Evolutionary conservation across 2,329 filamentous ascomycete species (phyloP).

Genomic region (Claviceps sp.): DNA sequence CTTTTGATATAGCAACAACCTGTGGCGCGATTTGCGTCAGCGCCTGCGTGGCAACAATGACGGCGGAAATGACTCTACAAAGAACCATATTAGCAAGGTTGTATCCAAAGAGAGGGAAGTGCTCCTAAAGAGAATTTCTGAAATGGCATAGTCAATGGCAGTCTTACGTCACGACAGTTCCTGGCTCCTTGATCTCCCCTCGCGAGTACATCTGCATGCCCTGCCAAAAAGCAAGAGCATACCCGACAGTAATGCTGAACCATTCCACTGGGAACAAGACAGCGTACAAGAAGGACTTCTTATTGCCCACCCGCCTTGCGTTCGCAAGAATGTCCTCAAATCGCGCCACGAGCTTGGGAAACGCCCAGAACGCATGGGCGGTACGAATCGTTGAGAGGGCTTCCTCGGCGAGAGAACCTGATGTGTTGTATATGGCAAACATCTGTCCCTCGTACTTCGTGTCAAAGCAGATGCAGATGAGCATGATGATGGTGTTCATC

Average conservation of each 20-base stretch:
- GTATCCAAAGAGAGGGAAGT: background rate
- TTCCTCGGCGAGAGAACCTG: constrained; percentile 34
- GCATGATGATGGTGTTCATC: constrained; percentile 26
- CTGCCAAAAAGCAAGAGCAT: constrained; percentile 38
- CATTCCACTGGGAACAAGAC: constrained; percentile 32
- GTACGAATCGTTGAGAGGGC: constrained; percentile 34
- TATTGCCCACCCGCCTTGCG: constrained; percentile 24
- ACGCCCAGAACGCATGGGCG: constrained; percentile 37
- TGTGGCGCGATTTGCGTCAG: constrained; percentile 35
- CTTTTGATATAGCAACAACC: constrained; percentile 30
- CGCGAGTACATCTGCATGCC: constrained; percentile 31
- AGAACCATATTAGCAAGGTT: background rate
- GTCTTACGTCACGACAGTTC: constrained; percentile 32
- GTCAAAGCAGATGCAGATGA: constrained; percentile 25
- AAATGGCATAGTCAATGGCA: constrained; percentile 10
- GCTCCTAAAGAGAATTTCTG: constrained; percentile 8
- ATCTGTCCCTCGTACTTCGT: constrained; percentile 29
- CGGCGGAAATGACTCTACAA: constrained; percentile 31
- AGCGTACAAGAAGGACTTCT: constrained; percentile 31
- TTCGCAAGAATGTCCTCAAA: constrained; percentile 29
- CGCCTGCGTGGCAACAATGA: constrained; percentile 31
- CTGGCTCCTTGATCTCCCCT: constrained; percentile 31
- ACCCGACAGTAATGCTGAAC: constrained; percentile 33
- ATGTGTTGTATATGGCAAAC: constrained; percentile 28
- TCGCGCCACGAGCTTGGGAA: constrained; percentile 26